Conservation (phyloP, 2,329 filamentous ascomycete species). For the Verticillium isaacii region DNA sequence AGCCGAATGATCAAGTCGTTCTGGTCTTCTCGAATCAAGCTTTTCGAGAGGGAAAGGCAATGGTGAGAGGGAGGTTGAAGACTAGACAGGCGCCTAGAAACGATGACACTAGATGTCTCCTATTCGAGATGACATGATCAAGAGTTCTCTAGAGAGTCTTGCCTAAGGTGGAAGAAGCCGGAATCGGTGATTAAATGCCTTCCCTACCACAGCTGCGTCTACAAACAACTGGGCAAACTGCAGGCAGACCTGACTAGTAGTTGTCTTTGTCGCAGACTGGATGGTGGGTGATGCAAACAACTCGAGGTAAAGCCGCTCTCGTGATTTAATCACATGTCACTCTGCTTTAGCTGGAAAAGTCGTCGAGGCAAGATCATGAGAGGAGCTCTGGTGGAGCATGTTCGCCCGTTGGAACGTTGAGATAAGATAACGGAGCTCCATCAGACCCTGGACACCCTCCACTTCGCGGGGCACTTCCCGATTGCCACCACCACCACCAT, state of each 20-base stretch:
- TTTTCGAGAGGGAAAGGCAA: too few relatives aligned
- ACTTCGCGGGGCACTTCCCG: neutral
- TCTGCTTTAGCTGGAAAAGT: neutral
- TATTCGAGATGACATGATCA: neutral
- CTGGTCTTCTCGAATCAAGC: too few relatives aligned
- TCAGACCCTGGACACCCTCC: neutral
- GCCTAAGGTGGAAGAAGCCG: too few relatives aligned
- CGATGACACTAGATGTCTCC: too few relatives aligned
- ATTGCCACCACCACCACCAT: neutral
- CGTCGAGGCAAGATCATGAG: neutral
- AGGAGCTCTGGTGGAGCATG: neutral
- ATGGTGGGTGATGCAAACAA: neutral
- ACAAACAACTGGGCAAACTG: neutral
- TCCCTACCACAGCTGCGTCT: neutral
- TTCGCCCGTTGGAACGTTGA: neutral
- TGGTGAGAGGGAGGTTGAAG: too few relatives aligned
- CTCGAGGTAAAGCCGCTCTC: too few relatives aligned
- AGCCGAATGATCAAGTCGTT: too few relatives aligned
- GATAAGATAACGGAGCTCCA: slow-evolving; percentile 12
- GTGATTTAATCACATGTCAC: neutral
- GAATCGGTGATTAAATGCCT: neutral
- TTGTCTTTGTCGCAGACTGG: too few relatives aligned
- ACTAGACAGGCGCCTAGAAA: too few relatives aligned
- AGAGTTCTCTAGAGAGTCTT: too few relatives aligned
- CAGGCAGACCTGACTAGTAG: too few relatives aligned